Conservation (phyloP, 225 moss, liverwort and hornwort genomes). For the Marchantia paleacea region DNA sequence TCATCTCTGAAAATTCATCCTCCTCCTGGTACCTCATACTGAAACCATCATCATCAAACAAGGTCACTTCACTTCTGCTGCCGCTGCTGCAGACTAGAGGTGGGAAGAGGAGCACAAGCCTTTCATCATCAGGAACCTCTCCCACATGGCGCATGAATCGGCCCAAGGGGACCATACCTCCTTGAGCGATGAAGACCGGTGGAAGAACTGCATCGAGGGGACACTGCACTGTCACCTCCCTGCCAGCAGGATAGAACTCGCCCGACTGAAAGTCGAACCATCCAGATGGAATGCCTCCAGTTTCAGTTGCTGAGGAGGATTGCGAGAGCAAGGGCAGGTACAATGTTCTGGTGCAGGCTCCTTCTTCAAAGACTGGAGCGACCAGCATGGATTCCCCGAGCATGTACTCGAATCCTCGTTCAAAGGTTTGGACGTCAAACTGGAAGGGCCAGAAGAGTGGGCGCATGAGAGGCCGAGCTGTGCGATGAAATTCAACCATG, state of each 20-base stretch:
- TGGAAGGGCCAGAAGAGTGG: slow-evolving; percentile 40
- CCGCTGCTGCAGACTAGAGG: slow-evolving; percentile 16
- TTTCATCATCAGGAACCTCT: slow-evolving; percentile 33
- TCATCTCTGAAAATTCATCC: slow-evolving; percentile 34
- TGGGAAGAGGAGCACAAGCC: slow-evolving; percentile 35
- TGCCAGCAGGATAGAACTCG: slow-evolving; percentile 18
- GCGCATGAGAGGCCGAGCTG: slow-evolving; percentile 34
- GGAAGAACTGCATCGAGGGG: slow-evolving; percentile 31
- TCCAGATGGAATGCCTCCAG: neutral
- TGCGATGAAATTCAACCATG: slow-evolving; percentile 37
- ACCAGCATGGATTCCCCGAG: slow-evolving; percentile 34
- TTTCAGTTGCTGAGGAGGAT: neutral
- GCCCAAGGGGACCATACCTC: slow-evolving; percentile 37
- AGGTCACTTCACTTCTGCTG: slow-evolving; percentile 23
- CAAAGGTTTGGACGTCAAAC: slow-evolving; percentile 29
- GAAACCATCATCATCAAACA: slow-evolving; percentile 40
- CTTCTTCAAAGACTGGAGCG: slow-evolving; percentile 42
- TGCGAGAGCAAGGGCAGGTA: slow-evolving; percentile 32
- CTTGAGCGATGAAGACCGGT: slow-evolving; percentile 37
- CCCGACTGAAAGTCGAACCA: slow-evolving; percentile 33
- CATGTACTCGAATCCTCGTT: slow-evolving; percentile 45
- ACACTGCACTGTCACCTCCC: slow-evolving; percentile 29
- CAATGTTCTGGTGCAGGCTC: slow-evolving; percentile 30
- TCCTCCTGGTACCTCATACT: slow-evolving; percentile 28
- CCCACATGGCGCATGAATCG: slow-evolving; percentile 27